Evolutionary conservation across 495 filamentous ascomycete genomes (phyloP), one percentile per base, ranked within the genome.

Genomic region (Pseudotulostoma volvatum): DNA sequence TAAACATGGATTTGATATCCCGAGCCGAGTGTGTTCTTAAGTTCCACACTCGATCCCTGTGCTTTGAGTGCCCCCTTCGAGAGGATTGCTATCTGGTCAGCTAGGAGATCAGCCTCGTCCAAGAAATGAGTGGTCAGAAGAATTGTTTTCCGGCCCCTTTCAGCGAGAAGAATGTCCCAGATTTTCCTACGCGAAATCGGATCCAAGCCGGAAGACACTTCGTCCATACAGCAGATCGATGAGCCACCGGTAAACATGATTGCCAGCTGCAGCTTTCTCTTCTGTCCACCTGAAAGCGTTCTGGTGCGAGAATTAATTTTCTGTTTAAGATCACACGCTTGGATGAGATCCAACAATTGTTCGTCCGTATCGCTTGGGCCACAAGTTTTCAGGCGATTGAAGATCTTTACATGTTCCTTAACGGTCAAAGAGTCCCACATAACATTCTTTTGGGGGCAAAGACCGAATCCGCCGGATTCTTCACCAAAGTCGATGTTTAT

Each of bases 161-260:
- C 84, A 1, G 76, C 78, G 3, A 92, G 61, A 13, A 93, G 56
- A 38, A 93, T 93, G 45, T 88, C 80, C 85, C 85, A 93, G 38
- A 93, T 79, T 55, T 86, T 93, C 7, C 83, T 60, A 11, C 85
- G 61, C 31, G 73, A 78, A 9, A 93, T 64, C 0, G 85, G 84
- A 49, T 93, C 85, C 7, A 93, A 60, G 4, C 85, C 85, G 36
- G 73, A 78, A 9, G 76, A 83, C 3, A 88, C 83, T 50, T 93
- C 85, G 50, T 93, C 85, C 5, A 93, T 77, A 53, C 82, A 86
- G 54, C 85, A 93, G 4, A 93, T 74, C 11, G 68, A 71, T 42
- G 76, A 82, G 13, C 83, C 85, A 30, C 85, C 85, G 17, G 81
- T 85, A 38, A 93, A 73, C 83, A 90, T 92, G 73, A 88, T 85